Evolutionary conservation across 768 basidiomycete genomes (phyloP), one percentile per base, ranked within the genome.

Genomic region (Suillus luteus): DNA sequence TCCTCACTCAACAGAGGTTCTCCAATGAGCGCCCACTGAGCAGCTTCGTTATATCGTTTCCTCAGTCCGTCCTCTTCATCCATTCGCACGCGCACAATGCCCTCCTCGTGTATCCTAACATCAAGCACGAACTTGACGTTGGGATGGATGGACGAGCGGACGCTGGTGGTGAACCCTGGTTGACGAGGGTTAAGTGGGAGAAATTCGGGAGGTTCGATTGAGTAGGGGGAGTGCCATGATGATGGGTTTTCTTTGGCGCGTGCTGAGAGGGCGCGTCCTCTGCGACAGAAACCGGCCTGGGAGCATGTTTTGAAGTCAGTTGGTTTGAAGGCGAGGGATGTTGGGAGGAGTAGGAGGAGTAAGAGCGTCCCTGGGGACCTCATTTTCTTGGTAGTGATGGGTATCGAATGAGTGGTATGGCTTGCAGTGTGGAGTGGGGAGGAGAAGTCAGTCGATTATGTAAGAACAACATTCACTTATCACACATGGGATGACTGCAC

Each of bases 261-360:
- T 10, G 83, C 80, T 63, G 94, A 85, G 52, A 99, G 85, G 0
- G 90, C 91, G 55, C 96, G 88, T 59, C 95, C 94, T 52, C 90
- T 78, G n/a, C 93, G 86, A 80, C 97, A 99, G 78, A 99, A 99
- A 22, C 92, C 95, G 0, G 94, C 86, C 76, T 99, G 93, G n/a
- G 84, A 82, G 72, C 97, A 99, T 63, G 87, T 93, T 77, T 97
- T 98, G 84, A 96, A 99, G 77, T 98, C 94, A 64, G 90, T 83
- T 22, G 82, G 79, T 79, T 92, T 92, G 77, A 92, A 86, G 41
- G 89, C 86, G 35, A 83, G 68, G 67, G 19, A 10, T 41, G 57
- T 12, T 41, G 40, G 57, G 24, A 79, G 69, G 52, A 75, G 70
- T 57, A 81, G 71, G 61, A 82, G 60, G 12, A 74, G 40, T 31